Evolutionary conservation across 306 rosid genomes (phyloP).

Genomic region (Cucumis melo): DNA sequence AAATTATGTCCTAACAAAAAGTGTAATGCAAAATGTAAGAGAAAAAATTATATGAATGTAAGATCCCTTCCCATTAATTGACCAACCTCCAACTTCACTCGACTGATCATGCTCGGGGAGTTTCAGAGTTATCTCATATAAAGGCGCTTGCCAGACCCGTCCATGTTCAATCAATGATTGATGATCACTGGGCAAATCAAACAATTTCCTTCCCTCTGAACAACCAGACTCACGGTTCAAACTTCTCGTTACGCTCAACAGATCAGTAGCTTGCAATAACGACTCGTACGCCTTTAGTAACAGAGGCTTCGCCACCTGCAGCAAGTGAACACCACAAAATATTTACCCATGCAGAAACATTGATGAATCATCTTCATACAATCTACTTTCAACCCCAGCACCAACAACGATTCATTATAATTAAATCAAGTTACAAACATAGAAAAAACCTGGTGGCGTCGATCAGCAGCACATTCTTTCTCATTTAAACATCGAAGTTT

Average conservation of each 20-base stretch:
- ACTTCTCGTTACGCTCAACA: conserved; percentile 34
- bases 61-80: neutral
- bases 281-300: conserved; percentile 47
- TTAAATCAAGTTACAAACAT: neutral
- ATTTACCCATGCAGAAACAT: neutral
- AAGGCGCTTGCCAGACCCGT: conserved; percentile 37
- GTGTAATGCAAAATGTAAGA: neutral
- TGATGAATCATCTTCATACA: neutral
- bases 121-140: conserved; percentile 45
- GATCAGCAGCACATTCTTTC: conserved; percentile 56
- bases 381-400: neutral
- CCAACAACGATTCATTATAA: too few species aligned
- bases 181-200: conserved; percentile 8
- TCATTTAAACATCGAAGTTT: conserved; percentile 40
- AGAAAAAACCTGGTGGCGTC: conserved; percentile 62
- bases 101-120: conserved; percentile 6
- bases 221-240: conserved; percentile 26
- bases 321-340: neutral
- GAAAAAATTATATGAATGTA: neutral
- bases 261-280: conserved; percentile 33
- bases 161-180: conserved; percentile 46
- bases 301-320: conserved; percentile 59
- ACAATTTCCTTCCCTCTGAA: conserved; percentile 5
- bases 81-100: conserved; percentile 33
- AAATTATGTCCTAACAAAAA: neutral